Base-by-base conservation (phyloP, 2,329 filamentous ascomycete genomes). In the Ilyonectria sp. region DNA sequence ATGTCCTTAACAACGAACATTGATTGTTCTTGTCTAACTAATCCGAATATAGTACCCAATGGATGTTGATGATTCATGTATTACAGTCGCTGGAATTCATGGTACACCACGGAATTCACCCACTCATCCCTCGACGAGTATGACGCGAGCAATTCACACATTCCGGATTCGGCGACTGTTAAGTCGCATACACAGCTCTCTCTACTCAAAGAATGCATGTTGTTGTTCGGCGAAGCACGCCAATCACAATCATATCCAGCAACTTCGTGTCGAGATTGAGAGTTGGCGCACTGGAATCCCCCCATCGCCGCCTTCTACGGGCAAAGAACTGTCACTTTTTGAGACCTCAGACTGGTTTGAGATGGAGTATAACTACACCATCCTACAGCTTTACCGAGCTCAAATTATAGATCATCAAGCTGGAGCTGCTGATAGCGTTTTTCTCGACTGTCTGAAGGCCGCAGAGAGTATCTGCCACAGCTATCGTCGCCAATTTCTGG, bases 341-440 rank as follows among this genome's bases (percentile, higher is more conserved):
- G 31, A 47, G 3, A 63, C 53, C 5, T 23, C 43, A 1, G 60
- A 56, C 6, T 63, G 60, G 60, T 57, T 11, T 35, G 52, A 63
- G 4, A 8, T 63, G 9, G 29, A 29, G 31, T 63, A 63, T 35
- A 69, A 68, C 37, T 63, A 72, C 17, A 57, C 73, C 0, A 69
- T 77, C 31, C 57, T 77, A 1, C 64, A 63, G 2, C 71, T 77
- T 2, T 75, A 77, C 46, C 75, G 76, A 1, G 29, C 26, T 2
- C 69, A 77, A 31, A 54, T 79, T 2, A 68, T 68, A 13, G 60
- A 69, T 40, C 37, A 17, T 8, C 52, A 66, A 29, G 50, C 69
- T 1, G 46, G 23, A 10, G 49, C 67, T 2, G 9, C 69, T 4
- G 69, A 76, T 1, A 60, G 67, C 2, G 65, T 75, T 10, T 76